These are phyloP conservation scores for Sporothrix phasma DNA, from an alignment of 2,329 filamentous ascomycete species.

Conservation along the genomic window DNA sequence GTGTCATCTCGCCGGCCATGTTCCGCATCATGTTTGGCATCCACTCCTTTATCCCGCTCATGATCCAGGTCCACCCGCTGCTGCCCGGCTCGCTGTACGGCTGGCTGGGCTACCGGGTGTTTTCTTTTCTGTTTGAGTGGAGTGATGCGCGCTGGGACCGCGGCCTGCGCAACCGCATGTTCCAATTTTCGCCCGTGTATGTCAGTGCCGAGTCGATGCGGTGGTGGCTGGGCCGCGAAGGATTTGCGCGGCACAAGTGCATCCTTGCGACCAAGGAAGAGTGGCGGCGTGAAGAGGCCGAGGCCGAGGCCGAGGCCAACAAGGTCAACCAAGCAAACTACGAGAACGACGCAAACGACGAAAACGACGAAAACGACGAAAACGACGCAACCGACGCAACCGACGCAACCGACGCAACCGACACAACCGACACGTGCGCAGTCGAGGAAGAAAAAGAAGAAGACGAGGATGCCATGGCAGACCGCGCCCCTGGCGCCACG, in stretches of 20 bases:
- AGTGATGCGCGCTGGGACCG: constrained; percentile 76
- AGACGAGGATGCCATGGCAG: constrained; percentile 22
- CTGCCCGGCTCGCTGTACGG: constrained; percentile 63
- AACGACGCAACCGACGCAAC: background rate
- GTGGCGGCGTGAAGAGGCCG: constrained; percentile 47
- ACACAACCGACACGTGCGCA: constrained; percentile 21
- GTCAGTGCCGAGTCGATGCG: constrained; percentile 84
- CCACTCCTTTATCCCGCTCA: constrained; percentile 84
- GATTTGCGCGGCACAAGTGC: constrained; percentile 71
- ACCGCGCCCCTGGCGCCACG: constrained; percentile 38
- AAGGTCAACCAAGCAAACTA: constrained; percentile 7
- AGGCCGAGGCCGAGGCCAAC: constrained; percentile 20
- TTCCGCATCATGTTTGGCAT: constrained; percentile 84
- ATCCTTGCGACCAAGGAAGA: constrained; percentile 72
- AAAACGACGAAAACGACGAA: constrained; percentile 18
- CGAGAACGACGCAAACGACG: background rate
- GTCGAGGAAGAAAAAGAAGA: too few species aligned
- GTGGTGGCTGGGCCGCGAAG: constrained; percentile 88
- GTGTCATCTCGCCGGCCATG: constrained; percentile 60
- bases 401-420: background rate
- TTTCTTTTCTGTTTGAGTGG: constrained; percentile 85
- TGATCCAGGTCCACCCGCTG: constrained; percentile 71
- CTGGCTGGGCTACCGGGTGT: constrained; percentile 76
- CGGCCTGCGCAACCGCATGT: constrained; percentile 68
- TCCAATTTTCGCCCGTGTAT: constrained; percentile 86